Evolutionary conservation across 192 early-diverging fungal species (phyloP).

Genomic region (Backusella parvicylindrica): DNA sequence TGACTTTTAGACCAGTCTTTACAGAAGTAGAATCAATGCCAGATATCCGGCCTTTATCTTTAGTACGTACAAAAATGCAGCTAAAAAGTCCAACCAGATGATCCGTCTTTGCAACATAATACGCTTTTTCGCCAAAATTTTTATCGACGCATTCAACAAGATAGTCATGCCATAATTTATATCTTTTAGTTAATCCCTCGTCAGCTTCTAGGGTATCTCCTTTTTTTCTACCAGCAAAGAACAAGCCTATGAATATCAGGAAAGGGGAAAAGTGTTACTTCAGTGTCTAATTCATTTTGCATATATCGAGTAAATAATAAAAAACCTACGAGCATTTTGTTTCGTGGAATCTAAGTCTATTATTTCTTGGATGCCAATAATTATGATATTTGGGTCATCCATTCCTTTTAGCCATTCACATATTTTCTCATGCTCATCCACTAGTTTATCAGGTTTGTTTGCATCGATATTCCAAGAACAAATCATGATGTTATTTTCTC

Average conservation of each 20-base stretch:
- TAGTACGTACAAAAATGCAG: constrained; percentile 74
- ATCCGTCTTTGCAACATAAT: constrained; percentile 65
- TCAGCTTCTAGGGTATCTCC: constrained; percentile 48
- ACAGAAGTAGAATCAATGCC: constrained; percentile 65
- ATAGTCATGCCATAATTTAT: constrained; percentile 79
- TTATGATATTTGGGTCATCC: constrained; percentile 70
- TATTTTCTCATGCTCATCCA: constrained; percentile 43
- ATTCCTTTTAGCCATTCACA: constrained; percentile 43
- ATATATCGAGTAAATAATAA: too few species aligned
- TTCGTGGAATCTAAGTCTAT: constrained; percentile 79
- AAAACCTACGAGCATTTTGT: constrained; percentile 62
- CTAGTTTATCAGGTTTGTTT: constrained; percentile 73
- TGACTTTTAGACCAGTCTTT: constrained; percentile 86
- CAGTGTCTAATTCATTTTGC: background rate
- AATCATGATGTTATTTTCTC: constrained; percentile 72
- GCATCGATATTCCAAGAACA: constrained; percentile 95
- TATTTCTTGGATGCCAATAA: constrained; percentile 83
- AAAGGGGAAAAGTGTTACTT: background rate
- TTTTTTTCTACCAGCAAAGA: constrained; percentile 50
- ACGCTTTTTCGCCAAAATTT: constrained; percentile 46
- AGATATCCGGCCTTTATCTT: constrained; percentile 45
- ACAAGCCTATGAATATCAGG: constrained; percentile 33
- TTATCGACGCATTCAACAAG: constrained; percentile 56
- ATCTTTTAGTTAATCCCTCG: constrained; percentile 63
- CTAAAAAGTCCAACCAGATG: constrained; percentile 92